Percentiles rank a stretch among this genome's conserved stretches.
These are phyloP conservation scores for Colletotrichum chlorophyti DNA, from an alignment of 2,329 filamentous ascomycete species.

Conservation along the genomic window DNA sequence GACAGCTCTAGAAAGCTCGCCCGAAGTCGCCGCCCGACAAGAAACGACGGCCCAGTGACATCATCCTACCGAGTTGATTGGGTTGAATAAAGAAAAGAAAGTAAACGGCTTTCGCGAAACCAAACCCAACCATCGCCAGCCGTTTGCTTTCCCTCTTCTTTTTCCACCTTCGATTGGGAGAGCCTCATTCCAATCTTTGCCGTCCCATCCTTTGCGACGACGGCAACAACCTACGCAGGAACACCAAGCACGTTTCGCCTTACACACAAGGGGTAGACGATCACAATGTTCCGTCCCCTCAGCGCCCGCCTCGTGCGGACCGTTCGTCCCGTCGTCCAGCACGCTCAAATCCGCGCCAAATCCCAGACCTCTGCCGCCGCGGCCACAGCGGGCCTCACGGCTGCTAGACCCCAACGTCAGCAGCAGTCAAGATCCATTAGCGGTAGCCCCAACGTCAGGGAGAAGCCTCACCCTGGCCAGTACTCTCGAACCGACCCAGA, in stretches of 20 bases:
- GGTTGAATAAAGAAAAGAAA: too few species aligned
- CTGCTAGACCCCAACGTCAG: conserved; percentile 21
- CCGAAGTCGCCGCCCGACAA: conserved; percentile 1
- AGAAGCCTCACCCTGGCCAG: conserved; percentile 58
- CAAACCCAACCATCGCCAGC: neutral
- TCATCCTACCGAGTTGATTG: conserved; percentile 2
- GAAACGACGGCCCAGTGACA: conserved; percentile 3
- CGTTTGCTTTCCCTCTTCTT: neutral
- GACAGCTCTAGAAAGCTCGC: conserved; percentile 8
- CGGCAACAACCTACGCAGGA: neutral
- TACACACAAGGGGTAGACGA: neutral
- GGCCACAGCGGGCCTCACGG: conserved; percentile 31
- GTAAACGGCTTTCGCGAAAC: neutral
- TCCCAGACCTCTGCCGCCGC: conserved; percentile 25
- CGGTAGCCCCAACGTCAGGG: conserved; percentile 39
- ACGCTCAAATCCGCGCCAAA: conserved; percentile 11
- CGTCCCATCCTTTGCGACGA: neutral
- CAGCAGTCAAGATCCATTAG: conserved; percentile 36
- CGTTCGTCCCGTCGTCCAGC: conserved; percentile 14
- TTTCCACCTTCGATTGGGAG: too few species aligned
- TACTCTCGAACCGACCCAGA: conserved; percentile 82
- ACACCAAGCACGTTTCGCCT: neutral
- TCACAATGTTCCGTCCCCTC: conserved; percentile 28
- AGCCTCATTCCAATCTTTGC: neutral
- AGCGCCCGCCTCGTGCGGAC: conserved; percentile 26